Conservation (phyloP, 768 basidiomycete species). For the Phlebiopsis flavidoalba region DNA sequence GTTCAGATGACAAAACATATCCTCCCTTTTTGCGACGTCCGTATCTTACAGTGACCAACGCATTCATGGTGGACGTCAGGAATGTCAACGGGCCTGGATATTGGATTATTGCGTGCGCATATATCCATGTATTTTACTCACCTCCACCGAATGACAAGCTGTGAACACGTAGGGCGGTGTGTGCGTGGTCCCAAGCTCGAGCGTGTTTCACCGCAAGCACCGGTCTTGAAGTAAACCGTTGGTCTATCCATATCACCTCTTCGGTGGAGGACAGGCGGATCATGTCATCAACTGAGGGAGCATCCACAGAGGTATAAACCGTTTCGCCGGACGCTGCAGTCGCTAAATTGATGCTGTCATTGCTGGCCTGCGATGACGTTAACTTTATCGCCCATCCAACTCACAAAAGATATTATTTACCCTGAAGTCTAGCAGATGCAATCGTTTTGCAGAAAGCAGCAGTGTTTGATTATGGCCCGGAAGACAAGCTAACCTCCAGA, state of each 20-base stretch:
- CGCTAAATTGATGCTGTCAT: not conserved
- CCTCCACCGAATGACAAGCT: conserved; percentile 34
- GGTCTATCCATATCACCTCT: conserved; percentile 67
- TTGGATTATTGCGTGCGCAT: not conserved
- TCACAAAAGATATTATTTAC: conserved; percentile 37
- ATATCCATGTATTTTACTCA: conserved; percentile 10
- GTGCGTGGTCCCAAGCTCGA: conserved; percentile 54
- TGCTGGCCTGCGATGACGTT: not conserved
- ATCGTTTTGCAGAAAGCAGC: conserved; percentile 39
- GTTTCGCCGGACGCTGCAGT: conserved; percentile 27
- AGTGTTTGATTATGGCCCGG: conserved; percentile 33
- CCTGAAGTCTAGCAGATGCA: conserved; percentile 49
- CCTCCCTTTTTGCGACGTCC: conserved; percentile 45
- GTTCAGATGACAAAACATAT: conserved; percentile 39
- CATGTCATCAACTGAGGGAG: conserved; percentile 35
- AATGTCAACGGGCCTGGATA: conserved; percentile 45
- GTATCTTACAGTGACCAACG: conserved; percentile 58
- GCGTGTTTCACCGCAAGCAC: conserved; percentile 59
- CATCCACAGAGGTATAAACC: conserved; percentile 51
- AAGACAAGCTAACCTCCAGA: conserved; percentile 50
- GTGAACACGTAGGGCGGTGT: conserved; percentile 35
- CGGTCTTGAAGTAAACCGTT: conserved; percentile 50
- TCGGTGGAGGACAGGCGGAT: conserved; percentile 55
- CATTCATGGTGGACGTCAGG: conserved; percentile 55
- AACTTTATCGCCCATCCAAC: not conserved